Evolutionary conservation across 495 filamentous ascomycete species (phyloP).

Genomic region (Hypoxylon trugodes): DNA sequence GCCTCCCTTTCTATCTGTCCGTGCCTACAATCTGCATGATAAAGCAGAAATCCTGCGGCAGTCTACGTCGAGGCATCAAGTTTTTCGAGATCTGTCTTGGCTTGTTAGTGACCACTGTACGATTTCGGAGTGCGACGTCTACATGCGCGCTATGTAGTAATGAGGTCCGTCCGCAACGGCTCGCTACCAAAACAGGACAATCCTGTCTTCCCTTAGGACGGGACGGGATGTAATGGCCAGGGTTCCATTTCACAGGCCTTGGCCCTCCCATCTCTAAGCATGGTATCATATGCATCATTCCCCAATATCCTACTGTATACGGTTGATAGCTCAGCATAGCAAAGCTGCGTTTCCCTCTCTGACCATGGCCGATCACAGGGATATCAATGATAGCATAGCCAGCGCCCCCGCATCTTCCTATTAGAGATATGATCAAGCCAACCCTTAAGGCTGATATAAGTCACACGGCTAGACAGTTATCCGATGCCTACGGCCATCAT

Average conservation of each 20-base stretch:
- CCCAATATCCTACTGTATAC: slow-evolving; percentile 22
- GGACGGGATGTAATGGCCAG: slow-evolving; percentile 26
- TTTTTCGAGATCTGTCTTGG: slow-evolving; percentile 14
- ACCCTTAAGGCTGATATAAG: slow-evolving; percentile 28
- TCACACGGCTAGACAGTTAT: slow-evolving; percentile 17
- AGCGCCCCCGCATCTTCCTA: slow-evolving; percentile 16
- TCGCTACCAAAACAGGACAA: slow-evolving; percentile 24
- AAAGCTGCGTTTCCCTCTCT: slow-evolving; percentile 1
- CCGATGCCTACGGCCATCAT: slow-evolving; percentile 15
- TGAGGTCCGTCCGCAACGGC: slow-evolving; percentile 32
- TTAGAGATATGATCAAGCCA: not conserved
- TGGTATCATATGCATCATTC: slow-evolving; percentile 21
- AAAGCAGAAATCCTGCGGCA: slow-evolving; percentile 28
- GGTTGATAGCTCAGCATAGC: slow-evolving; percentile 16
- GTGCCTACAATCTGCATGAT: slow-evolving; percentile 15
- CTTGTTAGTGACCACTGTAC: slow-evolving; percentile 13
- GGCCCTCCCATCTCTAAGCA: slow-evolving; percentile 16
- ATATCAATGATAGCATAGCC: slow-evolving; percentile 14
- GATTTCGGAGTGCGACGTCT: slow-evolving; percentile 29
- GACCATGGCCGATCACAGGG: slow-evolving; percentile 20
- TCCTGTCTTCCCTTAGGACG: slow-evolving; percentile 18
- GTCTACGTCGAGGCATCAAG: slow-evolving; percentile 20
- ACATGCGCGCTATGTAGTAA: slow-evolving; percentile 17
- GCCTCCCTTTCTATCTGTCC: no score
- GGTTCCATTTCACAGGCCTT: slow-evolving; percentile 21